These are phyloP conservation scores for Cerrena zonata DNA, from an alignment of 1,284 basidiomycete genomes.

Conservation along the genomic window DNA sequence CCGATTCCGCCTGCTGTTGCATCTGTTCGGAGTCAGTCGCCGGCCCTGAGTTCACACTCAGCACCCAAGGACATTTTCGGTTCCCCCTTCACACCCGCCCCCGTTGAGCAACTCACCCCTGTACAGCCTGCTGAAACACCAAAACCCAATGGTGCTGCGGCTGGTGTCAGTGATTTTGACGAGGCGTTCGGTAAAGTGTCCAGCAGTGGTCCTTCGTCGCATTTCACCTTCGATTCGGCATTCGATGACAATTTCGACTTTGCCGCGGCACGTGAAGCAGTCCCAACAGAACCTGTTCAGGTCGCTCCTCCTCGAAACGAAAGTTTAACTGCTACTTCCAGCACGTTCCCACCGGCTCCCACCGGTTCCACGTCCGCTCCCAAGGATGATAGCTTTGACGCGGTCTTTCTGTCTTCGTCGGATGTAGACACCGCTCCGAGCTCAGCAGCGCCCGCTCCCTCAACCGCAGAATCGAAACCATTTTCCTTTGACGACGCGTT, in stretches of 20 bases:
- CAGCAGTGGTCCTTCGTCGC: conserved; percentile 29
- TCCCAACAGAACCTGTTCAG: conserved; percentile 16
- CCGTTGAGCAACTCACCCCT: neutral
- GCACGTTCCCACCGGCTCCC: conserved; percentile 31
- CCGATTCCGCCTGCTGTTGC: neutral
- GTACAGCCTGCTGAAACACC: neutral
- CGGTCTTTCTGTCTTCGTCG: conserved; percentile 10
- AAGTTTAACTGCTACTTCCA: conserved; percentile 33
- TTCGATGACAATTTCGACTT: conserved; percentile 90
- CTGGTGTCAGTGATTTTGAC: conserved; percentile 65
- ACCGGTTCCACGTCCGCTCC: conserved; percentile 15
- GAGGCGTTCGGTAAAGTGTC: conserved; percentile 60
- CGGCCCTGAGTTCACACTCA: neutral
- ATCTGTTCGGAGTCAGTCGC: conserved; percentile 2
- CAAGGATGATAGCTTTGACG: conserved; percentile 12
- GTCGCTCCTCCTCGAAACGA: conserved; percentile 13
- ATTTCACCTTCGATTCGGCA: conserved; percentile 60
- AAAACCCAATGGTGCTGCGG: conserved; percentile 18
- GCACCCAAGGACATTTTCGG: conserved; percentile 7
- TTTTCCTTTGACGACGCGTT: conserved; percentile 53
- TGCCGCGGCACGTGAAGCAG: conserved; percentile 42
- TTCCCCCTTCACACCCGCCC: conserved; percentile 1
- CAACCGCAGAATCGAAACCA: conserved; percentile 17
- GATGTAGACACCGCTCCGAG: conserved; percentile 10
- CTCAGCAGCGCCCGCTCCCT: conserved; percentile 12